These are phyloP conservation scores for Aspergillus brasiliensis DNA, from an alignment of 2,329 filamentous ascomycete genomes.

Conservation along the genomic window DNA sequence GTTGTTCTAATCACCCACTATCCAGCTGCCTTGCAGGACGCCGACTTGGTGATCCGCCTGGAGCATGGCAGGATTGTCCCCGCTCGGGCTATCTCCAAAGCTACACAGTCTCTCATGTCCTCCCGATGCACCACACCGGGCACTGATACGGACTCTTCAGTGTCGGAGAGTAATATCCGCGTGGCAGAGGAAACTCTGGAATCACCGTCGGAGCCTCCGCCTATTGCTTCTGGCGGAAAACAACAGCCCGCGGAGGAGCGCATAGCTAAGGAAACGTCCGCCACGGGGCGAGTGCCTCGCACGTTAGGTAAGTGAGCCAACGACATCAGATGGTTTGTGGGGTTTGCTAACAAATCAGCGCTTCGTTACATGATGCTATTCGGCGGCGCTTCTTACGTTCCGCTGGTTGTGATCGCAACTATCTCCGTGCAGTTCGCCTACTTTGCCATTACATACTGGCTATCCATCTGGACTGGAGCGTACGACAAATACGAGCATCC, in stretches of 20 bases:
- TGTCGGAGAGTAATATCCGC: background rate
- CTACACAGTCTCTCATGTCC: constrained; percentile 1
- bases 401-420: constrained; percentile 21
- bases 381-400: constrained; percentile 26
- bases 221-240: constrained; percentile 3
- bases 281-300: constrained; percentile 27
- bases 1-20: constrained; percentile 59
- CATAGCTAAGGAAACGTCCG: constrained; percentile 26
- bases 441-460: constrained; percentile 33
- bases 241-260: constrained; percentile 12
- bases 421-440: constrained; percentile 28
- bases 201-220: constrained; percentile 9
- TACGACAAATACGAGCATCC: constrained; percentile 22
- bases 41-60: constrained; percentile 20
- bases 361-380: constrained; percentile 31
- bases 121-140: constrained; percentile 12
- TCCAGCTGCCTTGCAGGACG: constrained; percentile 27
- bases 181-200: constrained; percentile 8
- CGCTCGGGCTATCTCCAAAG: constrained; percentile 9
- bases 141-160: constrained; percentile 6
- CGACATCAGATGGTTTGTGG: background rate
- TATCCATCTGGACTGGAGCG: constrained; percentile 32
- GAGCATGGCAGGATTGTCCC: constrained; percentile 23
- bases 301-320: constrained; percentile 22
- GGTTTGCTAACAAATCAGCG: constrained; percentile 13